These are phyloP conservation scores for Tuber microsphaerosporum DNA, from an alignment of 495 filamentous ascomycete genomes.

Conservation along the genomic window DNA sequence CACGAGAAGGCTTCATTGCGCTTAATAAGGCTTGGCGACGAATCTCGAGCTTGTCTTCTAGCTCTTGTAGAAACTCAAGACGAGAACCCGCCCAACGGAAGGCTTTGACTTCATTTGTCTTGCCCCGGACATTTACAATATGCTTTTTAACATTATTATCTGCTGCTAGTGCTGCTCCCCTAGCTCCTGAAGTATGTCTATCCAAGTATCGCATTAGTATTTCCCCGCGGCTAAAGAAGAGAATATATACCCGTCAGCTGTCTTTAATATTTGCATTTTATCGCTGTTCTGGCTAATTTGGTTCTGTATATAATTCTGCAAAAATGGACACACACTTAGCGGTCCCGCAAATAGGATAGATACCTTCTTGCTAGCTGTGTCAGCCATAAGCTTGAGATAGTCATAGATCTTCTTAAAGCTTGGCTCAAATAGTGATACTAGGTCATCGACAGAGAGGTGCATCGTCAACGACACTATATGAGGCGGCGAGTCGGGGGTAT, in stretches of 20 bases:
- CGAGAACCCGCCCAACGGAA: neutral
- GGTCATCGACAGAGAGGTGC: neutral
- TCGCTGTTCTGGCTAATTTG: neutral
- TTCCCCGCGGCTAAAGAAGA: neutral
- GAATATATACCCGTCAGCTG: neutral
- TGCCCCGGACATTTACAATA: neutral
- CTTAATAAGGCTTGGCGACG: neutral
- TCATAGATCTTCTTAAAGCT: neutral
- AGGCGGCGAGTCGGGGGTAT: neutral
- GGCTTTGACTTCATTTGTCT: neutral
- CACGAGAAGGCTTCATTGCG: neutral
- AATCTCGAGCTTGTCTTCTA: neutral
- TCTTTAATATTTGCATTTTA: constrained; percentile 4
- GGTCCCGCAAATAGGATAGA: neutral
- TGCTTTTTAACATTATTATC: constrained; percentile 1
- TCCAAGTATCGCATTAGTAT: neutral
- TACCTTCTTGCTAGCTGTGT: neutral
- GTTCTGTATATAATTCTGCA: neutral
- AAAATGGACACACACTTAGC: neutral
- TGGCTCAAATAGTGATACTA: neutral
- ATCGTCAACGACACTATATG: neutral
- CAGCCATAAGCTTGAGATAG: neutral
- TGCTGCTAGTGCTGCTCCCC: neutral
- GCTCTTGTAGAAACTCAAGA: neutral
- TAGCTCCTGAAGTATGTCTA: neutral